These are phyloP conservation scores for Leersia perrieri DNA, from an alignment of 176 grass and related monocot species.

Conservation along the genomic window DNA sequence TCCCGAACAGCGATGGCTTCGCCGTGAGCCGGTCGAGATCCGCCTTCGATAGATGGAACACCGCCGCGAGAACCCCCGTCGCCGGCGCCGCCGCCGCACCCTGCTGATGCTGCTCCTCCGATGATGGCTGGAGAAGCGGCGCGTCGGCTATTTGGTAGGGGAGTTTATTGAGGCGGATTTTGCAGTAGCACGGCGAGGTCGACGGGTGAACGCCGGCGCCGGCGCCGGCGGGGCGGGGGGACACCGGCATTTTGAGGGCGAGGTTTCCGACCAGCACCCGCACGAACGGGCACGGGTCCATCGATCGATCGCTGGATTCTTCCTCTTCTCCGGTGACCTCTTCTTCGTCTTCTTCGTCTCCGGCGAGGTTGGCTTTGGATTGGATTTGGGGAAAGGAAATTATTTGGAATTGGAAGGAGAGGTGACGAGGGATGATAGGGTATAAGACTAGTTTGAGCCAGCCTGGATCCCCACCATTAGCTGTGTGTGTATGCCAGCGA, in stretches of 20 bases:
- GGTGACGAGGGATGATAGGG: conserved; percentile 46
- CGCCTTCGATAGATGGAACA: conserved; percentile 66
- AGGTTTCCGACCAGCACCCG: conserved; percentile 89
- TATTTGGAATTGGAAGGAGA: conserved; percentile 11
- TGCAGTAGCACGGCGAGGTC: conserved; percentile 66
- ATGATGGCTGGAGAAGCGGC: conserved; percentile 30
- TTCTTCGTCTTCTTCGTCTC: neutral
- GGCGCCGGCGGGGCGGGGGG: conserved; percentile 26
- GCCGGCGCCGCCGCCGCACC: neutral
- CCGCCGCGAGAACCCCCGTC: conserved; percentile 42
- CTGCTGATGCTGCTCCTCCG: conserved; percentile 19
- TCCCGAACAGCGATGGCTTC: conserved; percentile 47
- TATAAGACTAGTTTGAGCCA: conserved; percentile 26
- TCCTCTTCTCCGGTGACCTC: too few species aligned
- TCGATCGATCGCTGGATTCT: neutral
- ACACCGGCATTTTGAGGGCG: conserved; percentile 61
- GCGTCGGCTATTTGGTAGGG: conserved; percentile 50
- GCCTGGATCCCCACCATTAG: conserved; percentile 35
- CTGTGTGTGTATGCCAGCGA: conserved; percentile 18
- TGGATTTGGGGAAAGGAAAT: neutral
- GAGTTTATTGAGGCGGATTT: conserved; percentile 72
- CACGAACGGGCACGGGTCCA: conserved; percentile 98
- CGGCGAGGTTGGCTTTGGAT: neutral
- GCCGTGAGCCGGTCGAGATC: conserved; percentile 51
- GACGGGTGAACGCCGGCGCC: conserved; percentile 72